Conservation (phyloP, 495 filamentous ascomycete species). For the Aspergillus cavernicola region DNA sequence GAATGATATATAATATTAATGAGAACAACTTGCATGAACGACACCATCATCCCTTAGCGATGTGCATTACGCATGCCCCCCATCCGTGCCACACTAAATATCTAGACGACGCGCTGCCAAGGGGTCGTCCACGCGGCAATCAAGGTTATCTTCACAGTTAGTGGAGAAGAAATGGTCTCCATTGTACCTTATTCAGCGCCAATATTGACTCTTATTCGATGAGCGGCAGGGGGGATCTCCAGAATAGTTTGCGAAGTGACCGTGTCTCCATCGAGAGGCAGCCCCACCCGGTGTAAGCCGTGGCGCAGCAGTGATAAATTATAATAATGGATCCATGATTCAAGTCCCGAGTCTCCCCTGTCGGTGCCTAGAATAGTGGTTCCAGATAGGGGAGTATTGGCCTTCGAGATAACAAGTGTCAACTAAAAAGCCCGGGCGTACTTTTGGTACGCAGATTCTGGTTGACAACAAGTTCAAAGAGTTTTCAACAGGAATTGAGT, state of each 20-base stretch:
- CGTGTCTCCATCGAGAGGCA: too few relatives aligned
- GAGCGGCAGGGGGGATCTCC: neutral
- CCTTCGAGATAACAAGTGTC: too few relatives aligned
- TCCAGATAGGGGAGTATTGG: too few relatives aligned
- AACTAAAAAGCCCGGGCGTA: too few relatives aligned
- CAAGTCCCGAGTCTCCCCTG: neutral
- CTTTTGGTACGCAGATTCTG: too few relatives aligned
- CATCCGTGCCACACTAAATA: neutral
- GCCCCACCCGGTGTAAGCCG: neutral
- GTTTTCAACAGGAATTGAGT: too few relatives aligned
- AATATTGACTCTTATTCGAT: neutral
- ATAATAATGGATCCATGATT: too few relatives aligned
- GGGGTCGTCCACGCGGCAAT: constrained; percentile 1
- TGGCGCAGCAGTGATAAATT: neutral
- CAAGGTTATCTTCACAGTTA: neutral
- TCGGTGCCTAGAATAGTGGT: too few relatives aligned
- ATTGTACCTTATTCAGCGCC: too few relatives aligned
- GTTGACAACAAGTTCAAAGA: too few relatives aligned
- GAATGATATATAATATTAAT: too few relatives aligned
- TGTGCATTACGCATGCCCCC: neutral
- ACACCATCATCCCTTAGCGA: neutral
- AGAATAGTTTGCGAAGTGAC: neutral
- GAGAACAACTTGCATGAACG: too few relatives aligned
- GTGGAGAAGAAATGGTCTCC: neutral
- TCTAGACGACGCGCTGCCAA: neutral